These are phyloP conservation scores for Athelia sp. DNA, from an alignment of 1,284 basidiomycete genomes.

Conservation along the genomic window DNA sequence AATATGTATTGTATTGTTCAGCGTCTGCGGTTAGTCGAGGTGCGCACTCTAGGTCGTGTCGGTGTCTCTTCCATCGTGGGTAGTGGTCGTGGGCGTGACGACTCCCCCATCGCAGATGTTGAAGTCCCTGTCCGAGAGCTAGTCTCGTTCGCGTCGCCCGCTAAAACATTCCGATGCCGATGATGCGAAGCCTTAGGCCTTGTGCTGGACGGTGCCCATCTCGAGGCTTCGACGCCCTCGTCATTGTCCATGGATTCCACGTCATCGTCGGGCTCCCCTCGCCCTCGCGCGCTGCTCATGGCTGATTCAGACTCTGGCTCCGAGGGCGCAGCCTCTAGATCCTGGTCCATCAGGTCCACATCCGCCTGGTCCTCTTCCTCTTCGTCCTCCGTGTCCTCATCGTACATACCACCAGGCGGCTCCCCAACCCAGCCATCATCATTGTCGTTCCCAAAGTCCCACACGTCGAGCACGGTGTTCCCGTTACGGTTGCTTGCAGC, in stretches of 20 bases:
- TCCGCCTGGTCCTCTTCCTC: slow-evolving; percentile 26
- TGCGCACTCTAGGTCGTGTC: slow-evolving; percentile 51
- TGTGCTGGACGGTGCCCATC: slow-evolving; percentile 23
- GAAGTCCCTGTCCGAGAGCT: slow-evolving; percentile 14
- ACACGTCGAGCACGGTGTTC: slow-evolving; percentile 77
- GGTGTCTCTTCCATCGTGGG: slow-evolving; percentile 54
- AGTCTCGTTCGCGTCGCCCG: slow-evolving; percentile 10
- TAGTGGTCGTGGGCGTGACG: slow-evolving; percentile 18
- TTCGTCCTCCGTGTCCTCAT: slow-evolving; percentile 46
- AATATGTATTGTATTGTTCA: slow-evolving; percentile 13
- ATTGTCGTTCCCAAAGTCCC: slow-evolving; percentile 77
- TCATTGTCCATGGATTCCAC: slow-evolving; percentile 26
- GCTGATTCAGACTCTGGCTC: slow-evolving; percentile 3
- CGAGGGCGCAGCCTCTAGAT: slow-evolving; percentile 6
- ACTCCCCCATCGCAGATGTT: slow-evolving; percentile 11
- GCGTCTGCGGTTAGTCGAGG: slow-evolving; percentile 21
- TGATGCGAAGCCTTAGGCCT: slow-evolving; percentile 8
- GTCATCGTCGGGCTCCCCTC: slow-evolving; percentile 8
- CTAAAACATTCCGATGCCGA: slow-evolving; percentile 11
- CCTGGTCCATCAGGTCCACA: slow-evolving; percentile 18
- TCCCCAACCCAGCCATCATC: slow-evolving; percentile 54
- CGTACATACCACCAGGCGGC: slow-evolving; percentile 43
- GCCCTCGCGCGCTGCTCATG: neutral
- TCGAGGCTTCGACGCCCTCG: slow-evolving; percentile 28
- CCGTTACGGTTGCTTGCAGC: slow-evolving; percentile 85